Conservation (phyloP, 108 stramenopile genomes). For the Skeletonema potamos region DNA sequence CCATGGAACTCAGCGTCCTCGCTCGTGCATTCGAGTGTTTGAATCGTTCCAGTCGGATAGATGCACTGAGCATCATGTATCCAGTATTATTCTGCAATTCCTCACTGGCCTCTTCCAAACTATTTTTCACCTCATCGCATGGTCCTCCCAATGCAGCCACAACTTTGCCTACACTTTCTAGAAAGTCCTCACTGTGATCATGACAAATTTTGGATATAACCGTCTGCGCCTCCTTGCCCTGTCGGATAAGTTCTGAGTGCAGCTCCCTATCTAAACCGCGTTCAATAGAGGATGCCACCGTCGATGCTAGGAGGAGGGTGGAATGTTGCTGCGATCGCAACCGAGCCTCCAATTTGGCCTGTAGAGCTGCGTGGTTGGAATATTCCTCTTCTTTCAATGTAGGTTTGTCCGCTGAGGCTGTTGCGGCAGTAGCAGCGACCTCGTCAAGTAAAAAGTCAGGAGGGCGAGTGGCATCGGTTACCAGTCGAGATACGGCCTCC, state of each 20-base stretch:
- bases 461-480: slow-evolving; percentile 77
- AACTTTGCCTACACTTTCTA: slow-evolving; percentile 78
- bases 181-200: slow-evolving; percentile 86
- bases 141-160: slow-evolving; percentile 76
- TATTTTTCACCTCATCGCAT: slow-evolving; percentile 66
- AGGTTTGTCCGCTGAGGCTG: slow-evolving; percentile 6
- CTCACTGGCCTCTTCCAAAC: slow-evolving; percentile 62
- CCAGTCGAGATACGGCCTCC: slow-evolving; percentile 81
- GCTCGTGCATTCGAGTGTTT: slow-evolving; percentile 65
- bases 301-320: slow-evolving; percentile 71
- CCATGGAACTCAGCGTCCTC: slow-evolving; percentile 69
- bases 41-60: slow-evolving; percentile 60
- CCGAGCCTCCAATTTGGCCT: slow-evolving; percentile 32
- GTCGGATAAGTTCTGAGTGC: slow-evolving; percentile 72
- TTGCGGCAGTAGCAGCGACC: background rate
- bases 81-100: slow-evolving; percentile 78
- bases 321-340: slow-evolving; percentile 49
- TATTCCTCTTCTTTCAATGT: slow-evolving; percentile 4
- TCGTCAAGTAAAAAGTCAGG: slow-evolving; percentile 40
- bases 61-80: slow-evolving; percentile 65
- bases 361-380: slow-evolving; percentile 3
- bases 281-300: slow-evolving; percentile 81
- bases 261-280: slow-evolving; percentile 84
- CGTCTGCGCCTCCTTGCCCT: slow-evolving; percentile 68
- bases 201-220: slow-evolving; percentile 84